Evolutionary conservation across 257 asterid species (phyloP).

Genomic region (Fraxinus quadrangulata): DNA sequence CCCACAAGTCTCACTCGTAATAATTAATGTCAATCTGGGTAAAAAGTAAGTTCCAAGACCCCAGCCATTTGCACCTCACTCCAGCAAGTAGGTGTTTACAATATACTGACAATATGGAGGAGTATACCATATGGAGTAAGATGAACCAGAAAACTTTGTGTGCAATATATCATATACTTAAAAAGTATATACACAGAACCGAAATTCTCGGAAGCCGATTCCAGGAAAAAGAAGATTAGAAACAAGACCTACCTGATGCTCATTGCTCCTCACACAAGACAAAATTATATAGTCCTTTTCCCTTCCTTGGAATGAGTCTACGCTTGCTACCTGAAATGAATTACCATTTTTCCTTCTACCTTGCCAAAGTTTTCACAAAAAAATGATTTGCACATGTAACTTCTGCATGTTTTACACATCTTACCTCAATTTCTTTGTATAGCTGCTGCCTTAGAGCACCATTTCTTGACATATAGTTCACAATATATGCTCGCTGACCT

Average conservation of each 20-base stretch:
- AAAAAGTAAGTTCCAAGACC: not conserved
- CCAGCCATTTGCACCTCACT: not conserved
- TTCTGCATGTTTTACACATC: constrained; percentile 7
- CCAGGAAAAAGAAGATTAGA: not conserved
- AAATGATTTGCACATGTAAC: constrained; percentile 1
- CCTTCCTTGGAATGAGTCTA: constrained; percentile 97
- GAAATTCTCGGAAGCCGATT: not conserved
- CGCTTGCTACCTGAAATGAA: constrained; percentile 89
- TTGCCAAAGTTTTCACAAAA: not conserved
- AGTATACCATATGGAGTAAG: not conserved
- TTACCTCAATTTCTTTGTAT: constrained; percentile 97
- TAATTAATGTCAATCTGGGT: not conserved
- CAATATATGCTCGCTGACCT: constrained; percentile 98
- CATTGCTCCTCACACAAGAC: constrained; percentile 98
- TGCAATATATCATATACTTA: not conserved
- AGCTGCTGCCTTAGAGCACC: constrained; percentile 95
- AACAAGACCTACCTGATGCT: constrained; percentile 67
- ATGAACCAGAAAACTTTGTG: not conserved
- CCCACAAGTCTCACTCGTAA: not conserved
- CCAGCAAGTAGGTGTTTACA: not conserved
- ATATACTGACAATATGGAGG: not conserved
- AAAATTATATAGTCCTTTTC: constrained; percentile 92
- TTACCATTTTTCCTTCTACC: constrained; percentile 22
- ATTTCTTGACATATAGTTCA: constrained; percentile 92
- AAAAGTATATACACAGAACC: not conserved